Conservation (phyloP, 208 protist genomes). For the Trichomonas tenax region DNA sequence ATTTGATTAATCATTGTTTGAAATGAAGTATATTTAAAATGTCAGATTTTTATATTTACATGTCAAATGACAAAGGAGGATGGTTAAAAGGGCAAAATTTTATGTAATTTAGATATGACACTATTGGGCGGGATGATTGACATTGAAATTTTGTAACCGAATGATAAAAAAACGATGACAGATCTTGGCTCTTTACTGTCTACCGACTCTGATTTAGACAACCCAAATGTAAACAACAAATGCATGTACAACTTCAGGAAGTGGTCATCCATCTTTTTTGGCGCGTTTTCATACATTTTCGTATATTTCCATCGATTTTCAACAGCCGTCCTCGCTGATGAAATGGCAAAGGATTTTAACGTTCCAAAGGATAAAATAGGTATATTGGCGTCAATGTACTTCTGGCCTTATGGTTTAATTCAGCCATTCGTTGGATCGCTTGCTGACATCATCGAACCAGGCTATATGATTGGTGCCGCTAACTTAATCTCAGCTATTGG, state of each 20-base stretch:
- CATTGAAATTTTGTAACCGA: too few species aligned
- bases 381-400: not conserved
- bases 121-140: too few species aligned
- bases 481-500: not conserved
- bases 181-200: not conserved
- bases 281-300: not conserved
- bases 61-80: too few species aligned
- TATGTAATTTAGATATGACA: too few species aligned
- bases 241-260: not conserved
- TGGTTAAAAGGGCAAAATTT: too few species aligned
- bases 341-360: not conserved
- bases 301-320: conserved; percentile 17
- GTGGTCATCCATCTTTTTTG: not conserved
- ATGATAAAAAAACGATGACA: not conserved
- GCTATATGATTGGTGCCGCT: not conserved
- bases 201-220: not conserved
- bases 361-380: not conserved
- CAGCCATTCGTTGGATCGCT: conserved; percentile 3
- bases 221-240: not conserved
- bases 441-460: not conserved
- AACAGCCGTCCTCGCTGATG: not conserved
- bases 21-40: too few species aligned
- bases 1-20: too few species aligned
- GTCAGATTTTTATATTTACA: too few species aligned
- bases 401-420: conserved; percentile 3